Base-by-base conservation (phyloP, 2,329 filamentous ascomycete species). In the Epichloe coenophiala region DNA sequence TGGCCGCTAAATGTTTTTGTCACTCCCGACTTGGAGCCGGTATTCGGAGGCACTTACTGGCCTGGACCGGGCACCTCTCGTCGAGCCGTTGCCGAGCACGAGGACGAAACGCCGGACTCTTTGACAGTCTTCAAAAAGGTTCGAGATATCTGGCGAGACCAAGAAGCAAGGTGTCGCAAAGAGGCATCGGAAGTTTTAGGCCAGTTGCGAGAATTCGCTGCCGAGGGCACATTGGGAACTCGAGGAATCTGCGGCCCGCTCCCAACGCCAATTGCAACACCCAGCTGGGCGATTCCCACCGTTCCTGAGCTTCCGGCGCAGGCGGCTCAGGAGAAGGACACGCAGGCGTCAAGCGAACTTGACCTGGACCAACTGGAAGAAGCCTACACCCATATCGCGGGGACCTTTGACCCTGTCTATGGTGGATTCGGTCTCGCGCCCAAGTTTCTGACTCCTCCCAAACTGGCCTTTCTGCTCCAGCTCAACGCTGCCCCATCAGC, bases 1-100 rank as follows among this genome's bases (percentile, higher is more conserved):
- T 97, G 93, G 90, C 93, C 93, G 1, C 71, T 97, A 54, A 97
- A 96, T 62, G 83, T 95, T n/a, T 97, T 98, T 64, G 76, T 97
- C 33, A 98, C 93, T 0, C 89, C 93, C 1, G 84, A 95, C 58
- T 76, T 97, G 27, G 84, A 95, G 61, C 93, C 93, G 0, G 86
- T 98, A 9, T 97, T 96, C 67, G 93, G 93, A 38, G 91, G 91
- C 23, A 96, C 91, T 8, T 97, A 96, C 67, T 97, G 89, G 86
- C 88, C 90, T 4, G 87, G 86, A 0, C 87, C 89, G 0, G 83
- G 81, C 46, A 78, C 81, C 4, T 56, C 62, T 40, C 61, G 63
- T n/a, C 63, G 63, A 23, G 53, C 59, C 3, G 55, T 53, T 9
- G 70, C 72, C 1, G 68, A 68, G 6, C 58, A 56, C 27, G 74